Base-by-base conservation (phyloP, 2,329 filamentous ascomycete species). In the Diplocarpon mali region DNA sequence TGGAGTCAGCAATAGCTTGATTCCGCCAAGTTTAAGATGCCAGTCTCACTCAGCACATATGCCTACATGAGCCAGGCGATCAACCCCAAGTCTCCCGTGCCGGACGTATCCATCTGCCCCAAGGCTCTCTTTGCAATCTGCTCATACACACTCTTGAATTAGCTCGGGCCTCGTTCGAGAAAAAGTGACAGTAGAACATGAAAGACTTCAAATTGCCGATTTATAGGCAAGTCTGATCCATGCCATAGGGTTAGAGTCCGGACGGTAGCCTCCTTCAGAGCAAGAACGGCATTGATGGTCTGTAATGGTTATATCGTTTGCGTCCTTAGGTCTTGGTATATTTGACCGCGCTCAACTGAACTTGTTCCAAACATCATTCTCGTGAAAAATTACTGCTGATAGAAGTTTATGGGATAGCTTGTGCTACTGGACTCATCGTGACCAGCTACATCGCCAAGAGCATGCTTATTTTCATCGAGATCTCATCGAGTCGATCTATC, bases 1-100 rank as follows among this genome's bases (percentile, higher is more conserved):
- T 3, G 71, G 68, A 35, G 74, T 66, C 40, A 74, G 57, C n/a
- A 71, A 50, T 68, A 71, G 24, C 70, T 71, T n/a, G n/a, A n/a
- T n/a, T n/a, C n/a, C n/a, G n/a, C n/a, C n/a, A n/a, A n/a, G n/a
- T n/a, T n/a, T n/a, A n/a, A n/a, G n/a, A n/a, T n/a, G n/a, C n/a
- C n/a, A n/a, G n/a, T n/a, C n/a, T n/a, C n/a, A 57, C 68, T 71
- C 31, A 74, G 56, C 8, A 73, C 54, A 48, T 71, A 67, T 5
- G 67, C 68, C 51, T 75, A 75, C 51, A 70, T 63, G 38, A 75
- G 58, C 12, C 68, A 62, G 1, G 69, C 70, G 2, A 65, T 62
- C 39, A 71, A 55, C 1, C 69, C 69, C 4, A 75, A 58, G 52
- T 75, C 71, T 44, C 71, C 67, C 5, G 69, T 71, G 9, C 71